Conservation (phyloP, 208 protist species). For the Trypanosomatidae sp. region DNA sequence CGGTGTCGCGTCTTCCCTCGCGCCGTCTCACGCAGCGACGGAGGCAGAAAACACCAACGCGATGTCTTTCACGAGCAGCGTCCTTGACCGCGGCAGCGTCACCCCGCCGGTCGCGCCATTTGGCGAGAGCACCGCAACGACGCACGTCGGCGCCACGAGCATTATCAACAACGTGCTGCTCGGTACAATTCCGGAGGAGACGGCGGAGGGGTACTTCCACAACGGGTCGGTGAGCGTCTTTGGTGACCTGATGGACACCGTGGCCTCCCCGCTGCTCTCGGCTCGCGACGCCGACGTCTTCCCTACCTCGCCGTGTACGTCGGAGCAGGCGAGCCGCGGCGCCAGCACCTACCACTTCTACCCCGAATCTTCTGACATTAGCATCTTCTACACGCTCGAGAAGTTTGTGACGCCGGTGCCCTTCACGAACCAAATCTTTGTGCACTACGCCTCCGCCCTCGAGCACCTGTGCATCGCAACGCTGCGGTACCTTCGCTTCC, state of each 20-base stretch:
- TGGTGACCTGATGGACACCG: slow-evolving; percentile 12
- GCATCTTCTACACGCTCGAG: slow-evolving; percentile 55
- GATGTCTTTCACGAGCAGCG: too few relatives aligned
- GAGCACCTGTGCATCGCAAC: slow-evolving; percentile 75
- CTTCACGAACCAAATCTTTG: slow-evolving; percentile 64
- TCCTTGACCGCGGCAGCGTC: too few relatives aligned
- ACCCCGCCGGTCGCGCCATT: slow-evolving; percentile 1
- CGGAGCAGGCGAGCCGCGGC: slow-evolving; percentile 9
- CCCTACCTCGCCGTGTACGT: slow-evolving; percentile 5
- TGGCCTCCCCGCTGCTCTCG: neutral
- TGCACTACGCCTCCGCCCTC: slow-evolving; percentile 55
- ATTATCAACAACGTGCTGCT: slow-evolving; percentile 51
- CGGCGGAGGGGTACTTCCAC: slow-evolving; percentile 6
- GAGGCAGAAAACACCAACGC: too few relatives aligned
- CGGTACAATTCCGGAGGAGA: slow-evolving; percentile 33
- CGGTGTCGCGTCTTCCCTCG: too few relatives aligned
- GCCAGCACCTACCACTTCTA: slow-evolving; percentile 7
- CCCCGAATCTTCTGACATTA: slow-evolving; percentile 29
- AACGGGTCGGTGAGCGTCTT: slow-evolving; percentile 12
- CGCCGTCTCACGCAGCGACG: too few relatives aligned
- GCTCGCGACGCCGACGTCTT: slow-evolving; percentile 10
- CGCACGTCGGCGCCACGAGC: slow-evolving; percentile 36
- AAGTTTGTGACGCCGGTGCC: slow-evolving; percentile 67
- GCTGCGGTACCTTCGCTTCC: slow-evolving; percentile 57
- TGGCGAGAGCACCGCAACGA: slow-evolving; percentile 21